Base-by-base conservation (phyloP, 176 grass and related monocot genomes). In the Musa troglodytarum region DNA sequence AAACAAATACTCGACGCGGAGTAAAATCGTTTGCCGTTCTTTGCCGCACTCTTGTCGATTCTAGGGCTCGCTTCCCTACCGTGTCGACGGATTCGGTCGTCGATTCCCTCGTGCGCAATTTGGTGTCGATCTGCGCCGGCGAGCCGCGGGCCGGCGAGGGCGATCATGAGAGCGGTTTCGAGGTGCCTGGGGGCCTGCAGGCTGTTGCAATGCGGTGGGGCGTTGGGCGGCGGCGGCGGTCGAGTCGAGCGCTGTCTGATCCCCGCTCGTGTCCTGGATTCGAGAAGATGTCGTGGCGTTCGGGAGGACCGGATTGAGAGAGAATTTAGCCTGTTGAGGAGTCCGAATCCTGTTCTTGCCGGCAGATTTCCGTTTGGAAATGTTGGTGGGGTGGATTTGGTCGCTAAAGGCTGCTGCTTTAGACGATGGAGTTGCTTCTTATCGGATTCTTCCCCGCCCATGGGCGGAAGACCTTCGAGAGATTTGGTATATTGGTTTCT, bases 91-190 rank as follows among this genome's bases (percentile, higher is more conserved):
- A 65, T 65, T 11, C 22, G 34, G 34, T 43, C 34, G 6, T 43
- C 34, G 34, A 4, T 43, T 65, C 7, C 21, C 13, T 43, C 28
- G 13, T 11, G 9, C 62, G 10, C 28, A 17, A 9, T 49, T 11
- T 16, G 57, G 26, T 50, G 50, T 53, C 50, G 21, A 17, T 15
- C 20, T 12, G 9, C 2, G 20, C 17, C 50, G 11, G 14, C 9
- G 51, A 22, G 26, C 49, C 13, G 76, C 11, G 23, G 12, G 12
- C 26, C 56, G 20, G 21, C 54, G 54, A 52, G 25, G 62, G 59
- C 51, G 75, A 67, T 24, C 17, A 87, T 87, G 80, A 83, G 80
- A 63, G 76, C 75, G 1, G 80, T 78, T 26, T 87, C 76, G 11
- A 83, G 68, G 68, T 55, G 75, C n/a, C 23, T 78, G 9, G 83